These are phyloP conservation scores for Agaricus blazei DNA, from an alignment of 768 basidiomycete genomes.

Conservation along the genomic window DNA sequence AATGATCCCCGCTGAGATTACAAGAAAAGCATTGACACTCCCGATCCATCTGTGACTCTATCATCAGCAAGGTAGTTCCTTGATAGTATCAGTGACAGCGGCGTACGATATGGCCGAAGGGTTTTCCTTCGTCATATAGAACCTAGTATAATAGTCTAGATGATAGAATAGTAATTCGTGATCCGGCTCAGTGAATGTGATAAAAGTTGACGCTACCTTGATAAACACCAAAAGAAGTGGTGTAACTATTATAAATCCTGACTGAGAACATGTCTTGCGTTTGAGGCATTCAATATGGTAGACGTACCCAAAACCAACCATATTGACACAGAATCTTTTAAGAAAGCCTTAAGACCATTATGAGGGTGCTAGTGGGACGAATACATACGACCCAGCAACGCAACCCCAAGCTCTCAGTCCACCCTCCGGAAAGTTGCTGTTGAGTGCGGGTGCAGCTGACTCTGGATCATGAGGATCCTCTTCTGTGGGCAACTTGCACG, in stretches of 20 bases:
- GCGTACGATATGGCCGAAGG: constrained; percentile 20
- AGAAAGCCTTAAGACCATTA: not conserved
- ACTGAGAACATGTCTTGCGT: not conserved
- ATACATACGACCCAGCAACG: constrained; percentile 12
- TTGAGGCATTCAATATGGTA: not conserved
- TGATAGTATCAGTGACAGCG: not conserved
- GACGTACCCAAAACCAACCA: constrained; percentile 19
- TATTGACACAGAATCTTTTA: constrained; percentile 14
- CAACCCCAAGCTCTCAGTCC: constrained; percentile 12
- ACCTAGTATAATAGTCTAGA: constrained; percentile 22
- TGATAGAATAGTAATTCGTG: not conserved
- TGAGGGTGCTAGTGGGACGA: not conserved
- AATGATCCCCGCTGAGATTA: constrained; percentile 18
- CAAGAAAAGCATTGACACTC: constrained; percentile 20
- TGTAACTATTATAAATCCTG: constrained; percentile 12
- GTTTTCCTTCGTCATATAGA: constrained; percentile 16
- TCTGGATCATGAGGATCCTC: not conserved
- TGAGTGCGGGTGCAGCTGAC: not conserved
- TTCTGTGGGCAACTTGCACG: not conserved
- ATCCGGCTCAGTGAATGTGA: not conserved
- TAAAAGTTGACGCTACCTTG: constrained; percentile 13
- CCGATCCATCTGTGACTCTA: constrained; percentile 21
- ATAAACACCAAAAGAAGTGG: constrained; percentile 22
- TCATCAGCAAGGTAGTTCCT: not conserved
- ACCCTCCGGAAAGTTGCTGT: constrained; percentile 11